These are phyloP conservation scores for Aspergillus incahuasiensis DNA, from an alignment of 495 filamentous ascomycete species.

Conservation along the genomic window DNA sequence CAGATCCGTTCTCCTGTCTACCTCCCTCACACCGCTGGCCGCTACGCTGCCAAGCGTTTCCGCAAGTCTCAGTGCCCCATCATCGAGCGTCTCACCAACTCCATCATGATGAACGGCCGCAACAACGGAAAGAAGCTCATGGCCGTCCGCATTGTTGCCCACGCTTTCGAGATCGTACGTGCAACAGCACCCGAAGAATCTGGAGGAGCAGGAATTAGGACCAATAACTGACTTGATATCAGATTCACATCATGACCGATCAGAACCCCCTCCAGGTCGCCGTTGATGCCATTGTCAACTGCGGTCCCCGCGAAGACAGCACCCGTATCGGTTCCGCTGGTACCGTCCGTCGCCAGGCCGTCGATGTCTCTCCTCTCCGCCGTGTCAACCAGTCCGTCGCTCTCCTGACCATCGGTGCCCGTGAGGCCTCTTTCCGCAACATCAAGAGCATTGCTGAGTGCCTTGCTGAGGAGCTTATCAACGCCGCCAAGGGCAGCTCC, in stretches of 20 bases:
- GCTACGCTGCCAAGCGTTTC: slow-evolving; percentile 99
- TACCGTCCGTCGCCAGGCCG: slow-evolving; percentile 99
- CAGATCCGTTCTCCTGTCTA: slow-evolving; percentile 98
- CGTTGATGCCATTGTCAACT: slow-evolving; percentile 99
- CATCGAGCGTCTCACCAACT: slow-evolving; percentile 99
- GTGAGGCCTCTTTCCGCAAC: slow-evolving; percentile 97
- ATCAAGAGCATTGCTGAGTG: slow-evolving; percentile 98
- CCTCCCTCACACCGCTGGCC: slow-evolving; percentile 95
- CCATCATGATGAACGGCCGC: slow-evolving; percentile 99
- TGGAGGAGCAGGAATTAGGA: slow-evolving; percentile 1
- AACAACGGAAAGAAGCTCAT: slow-evolving; percentile 99
- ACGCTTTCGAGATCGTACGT: slow-evolving; percentile 98
- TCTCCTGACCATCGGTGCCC: slow-evolving; percentile 93
- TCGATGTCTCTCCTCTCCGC: slow-evolving; percentile 98
- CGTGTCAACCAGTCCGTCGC: slow-evolving; percentile 99
- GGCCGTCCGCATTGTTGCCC: slow-evolving; percentile 98
- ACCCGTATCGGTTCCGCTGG: slow-evolving; percentile 99
- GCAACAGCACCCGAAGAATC: background rate
- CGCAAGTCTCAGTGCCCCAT: slow-evolving; percentile 99
- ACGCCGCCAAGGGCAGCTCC: slow-evolving; percentile 98
- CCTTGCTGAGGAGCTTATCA: slow-evolving; percentile 99
- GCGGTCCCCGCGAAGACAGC: slow-evolving; percentile 97
- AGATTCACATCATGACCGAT: slow-evolving; percentile 99
- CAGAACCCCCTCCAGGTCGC: slow-evolving; percentile 99
- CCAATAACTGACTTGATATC: slow-evolving; percentile 10